phyloP scores from a whole-genome alignment of 2,329 filamentous ascomycete genomes.

The Talaromyces islandicus region DNA sequence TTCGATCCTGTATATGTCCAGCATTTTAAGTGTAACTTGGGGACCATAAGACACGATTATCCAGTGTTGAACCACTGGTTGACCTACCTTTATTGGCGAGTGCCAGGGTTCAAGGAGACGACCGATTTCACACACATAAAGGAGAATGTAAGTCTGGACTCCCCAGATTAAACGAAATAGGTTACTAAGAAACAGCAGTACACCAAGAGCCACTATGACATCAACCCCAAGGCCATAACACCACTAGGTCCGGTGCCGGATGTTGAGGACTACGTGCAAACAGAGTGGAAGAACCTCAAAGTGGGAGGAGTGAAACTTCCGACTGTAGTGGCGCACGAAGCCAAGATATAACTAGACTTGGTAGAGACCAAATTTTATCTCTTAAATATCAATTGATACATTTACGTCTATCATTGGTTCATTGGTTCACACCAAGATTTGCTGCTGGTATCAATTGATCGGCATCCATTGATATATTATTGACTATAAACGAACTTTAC shows the following conservation, averaged over 20 bases:
- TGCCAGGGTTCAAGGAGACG: conserved; percentile 49
- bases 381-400: no score
- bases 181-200: conserved; percentile 28
- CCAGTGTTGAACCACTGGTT: conserved; percentile 57
- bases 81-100: conserved; percentile 54
- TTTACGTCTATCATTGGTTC: no score
- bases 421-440: no score
- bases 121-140: conserved; percentile 65
- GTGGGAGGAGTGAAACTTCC: conserved; percentile 35
- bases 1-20: conserved; percentile 59
- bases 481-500: no score
- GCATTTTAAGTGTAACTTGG: conserved; percentile 62
- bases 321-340: conserved; percentile 29
- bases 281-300: conserved; percentile 43
- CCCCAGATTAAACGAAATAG: neutral
- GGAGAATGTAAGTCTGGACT: conserved; percentile 45
- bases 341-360: neutral
- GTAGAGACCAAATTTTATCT: no score
- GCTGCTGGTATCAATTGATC: no score
- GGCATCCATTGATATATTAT: no score
- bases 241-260: conserved; percentile 56
- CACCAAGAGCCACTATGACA: conserved; percentile 54
- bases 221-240: conserved; percentile 59
- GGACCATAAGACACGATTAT: conserved; percentile 55
- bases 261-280: conserved; percentile 48